Evolutionary conservation across 139 green algal genomes (phyloP), one percentile per base, ranked within the genome.

Genomic region (Raphidocelis subcapitata): DNA sequence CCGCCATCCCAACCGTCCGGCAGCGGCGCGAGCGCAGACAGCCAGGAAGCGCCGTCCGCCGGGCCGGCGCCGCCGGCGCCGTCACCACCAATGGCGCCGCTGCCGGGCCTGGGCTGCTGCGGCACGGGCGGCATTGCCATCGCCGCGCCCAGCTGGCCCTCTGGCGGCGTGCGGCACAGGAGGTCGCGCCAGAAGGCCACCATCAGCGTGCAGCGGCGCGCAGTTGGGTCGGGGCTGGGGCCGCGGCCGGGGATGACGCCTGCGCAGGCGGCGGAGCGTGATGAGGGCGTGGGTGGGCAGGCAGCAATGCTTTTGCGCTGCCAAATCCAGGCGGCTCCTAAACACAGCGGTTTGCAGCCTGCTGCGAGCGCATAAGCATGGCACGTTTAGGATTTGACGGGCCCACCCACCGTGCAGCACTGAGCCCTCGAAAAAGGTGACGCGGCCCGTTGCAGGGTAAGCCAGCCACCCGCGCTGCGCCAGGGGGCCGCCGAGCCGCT

Each of bases 181-280:
- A 87, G 69, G 29, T 84, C 72, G 36, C 66, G 57, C 83, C 83
- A 88, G 69, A 88, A 88, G 8, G 83, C 83, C 23, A 85, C 46
- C 83, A 88, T 88, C 44, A 88, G 69, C 0, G 83, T 88, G 33
- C 73, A 66, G 46, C 83, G 82, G 29, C 70, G 64, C 28, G 70
- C 64, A 12, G 69, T 60, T 15, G 67, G 31, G 18, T 32, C 33
- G 18, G 78, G 74, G 57, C 47, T 77, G 21, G 74, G 36, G 33
- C 79, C 74, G 20, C 82, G 70, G 35, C 85, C 85, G 29, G 82
- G 82, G 21, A 87, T 64, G 8, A 90, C 85, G 18, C 71, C 70
- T 77, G 71, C 33, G 33, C 10, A 20, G 3, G 46, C 28, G n/a
- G n/a, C n/a, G n/a, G n/a, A n/a, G n/a, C n/a, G n/a, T n/a, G n/a